Base-by-base conservation (phyloP, 768 basidiomycete species). In the Kwoniella heveanensis region DNA sequence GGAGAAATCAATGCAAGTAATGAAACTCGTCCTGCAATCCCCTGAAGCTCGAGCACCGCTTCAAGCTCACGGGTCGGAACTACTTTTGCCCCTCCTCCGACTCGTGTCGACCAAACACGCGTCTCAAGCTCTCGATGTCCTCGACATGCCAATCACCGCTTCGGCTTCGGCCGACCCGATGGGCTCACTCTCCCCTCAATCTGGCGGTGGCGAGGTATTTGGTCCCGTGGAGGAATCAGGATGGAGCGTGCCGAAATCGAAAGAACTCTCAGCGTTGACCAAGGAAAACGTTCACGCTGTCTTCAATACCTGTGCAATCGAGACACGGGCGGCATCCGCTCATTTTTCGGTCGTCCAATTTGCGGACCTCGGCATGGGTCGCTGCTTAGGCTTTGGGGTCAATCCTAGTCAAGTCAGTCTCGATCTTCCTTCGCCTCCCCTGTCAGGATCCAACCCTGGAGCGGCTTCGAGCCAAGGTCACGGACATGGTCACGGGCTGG, bases 91-190 rank as follows among this genome's bases (percentile, higher is more conserved):
- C 0, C 83, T 97, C 26, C 82, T 97, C 30, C 87, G 92, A 26
- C 84, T 97, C 24, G 83, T 96, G n/a, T 88, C 90, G 69, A 91
- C 90, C 1, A 90, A 93, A 66, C 84, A 92, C 32, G 88, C 93
- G 10, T 80, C 88, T 8, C 86, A 90, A 65, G 93, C 92, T 0
- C 83, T 97, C 51, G 93, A 94, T 52, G 91, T 97, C n/a, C 84
- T 97, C 6, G 92, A 96, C 71, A 90, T 93, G 70, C 92, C 92
- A 0, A 87, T 47, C 63, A 70, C 51, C 30, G 64, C 67, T 0
- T 46, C 69, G 7, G 53, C 26, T 8, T 24, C 48, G 5, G 24
- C 54, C 19, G 49, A 55, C n/a, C 39, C 37, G 24, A 36, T 39
- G 10, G 64, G 58, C 2, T 27, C 44, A 19, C 54, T 30, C 25